Evolutionary conservation across 1,139 yeast species (phyloP).

Genomic region (Pneumocystis jirovecii): DNA sequence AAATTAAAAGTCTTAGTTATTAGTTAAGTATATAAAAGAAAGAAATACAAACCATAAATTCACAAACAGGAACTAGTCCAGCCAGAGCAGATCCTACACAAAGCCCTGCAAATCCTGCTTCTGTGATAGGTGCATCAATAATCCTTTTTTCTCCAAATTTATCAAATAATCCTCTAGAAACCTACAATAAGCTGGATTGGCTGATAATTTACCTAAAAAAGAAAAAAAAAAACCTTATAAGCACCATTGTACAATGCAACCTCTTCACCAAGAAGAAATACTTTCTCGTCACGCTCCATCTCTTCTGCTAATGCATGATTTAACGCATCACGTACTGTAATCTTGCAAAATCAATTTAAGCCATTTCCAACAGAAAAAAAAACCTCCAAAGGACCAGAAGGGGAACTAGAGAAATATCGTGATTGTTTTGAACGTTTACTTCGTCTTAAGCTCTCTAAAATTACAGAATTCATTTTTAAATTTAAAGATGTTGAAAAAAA

Average conservation of each 20-base stretch:
- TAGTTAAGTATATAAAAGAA: slow-evolving; percentile 29
- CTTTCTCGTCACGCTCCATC: slow-evolving; percentile 87
- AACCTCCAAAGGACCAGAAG: not conserved
- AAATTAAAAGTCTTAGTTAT: not conserved
- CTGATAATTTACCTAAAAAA: slow-evolving; percentile 32
- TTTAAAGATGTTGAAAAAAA: not conserved
- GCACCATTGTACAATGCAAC: slow-evolving; percentile 99
- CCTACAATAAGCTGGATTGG: not conserved
- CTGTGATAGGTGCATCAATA: slow-evolving; percentile 96
- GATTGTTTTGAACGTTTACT: not conserved
- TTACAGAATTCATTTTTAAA: not conserved
- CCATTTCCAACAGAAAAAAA: not conserved
- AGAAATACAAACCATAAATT: slow-evolving; percentile 97
- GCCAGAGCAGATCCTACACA: slow-evolving; percentile 96
- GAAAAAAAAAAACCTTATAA: slow-evolving; percentile 49
- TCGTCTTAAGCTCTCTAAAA: not conserved
- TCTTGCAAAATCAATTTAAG: slow-evolving; percentile 22
- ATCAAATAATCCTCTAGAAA: slow-evolving; percentile 56
- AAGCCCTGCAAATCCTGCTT: slow-evolving; percentile 96
- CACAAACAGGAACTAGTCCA: slow-evolving; percentile 93
- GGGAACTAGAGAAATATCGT: not conserved
- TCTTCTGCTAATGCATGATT: slow-evolving; percentile 94
- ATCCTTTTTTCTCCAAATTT: slow-evolving; percentile 95
- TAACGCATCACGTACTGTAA: slow-evolving; percentile 95
- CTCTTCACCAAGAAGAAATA: slow-evolving; percentile 95